Base-by-base conservation (phyloP, 2,329 filamentous ascomycete species). In the Alternaria conjuncta region DNA sequence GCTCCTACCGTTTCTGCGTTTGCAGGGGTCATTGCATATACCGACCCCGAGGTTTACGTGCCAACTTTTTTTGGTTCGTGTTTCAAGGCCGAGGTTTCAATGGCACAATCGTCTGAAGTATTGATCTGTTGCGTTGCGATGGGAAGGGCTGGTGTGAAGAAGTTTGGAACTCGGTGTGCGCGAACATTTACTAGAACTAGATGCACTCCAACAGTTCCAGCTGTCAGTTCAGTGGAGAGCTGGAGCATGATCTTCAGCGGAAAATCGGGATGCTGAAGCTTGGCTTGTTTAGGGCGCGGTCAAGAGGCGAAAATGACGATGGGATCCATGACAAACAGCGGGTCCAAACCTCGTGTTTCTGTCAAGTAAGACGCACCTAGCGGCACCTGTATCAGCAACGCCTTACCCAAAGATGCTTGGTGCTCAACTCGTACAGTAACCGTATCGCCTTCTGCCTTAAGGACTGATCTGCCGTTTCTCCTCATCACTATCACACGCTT, bases 391-490 rank as follows among this genome's bases (percentile, higher is more conserved):
- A 63, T 64, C 64, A 63, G 55, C 56, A 61, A 28, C 61, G 56
- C 57, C 53, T 26, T 30, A 45, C 54, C 36, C 46, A 28, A 41
- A 53, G 49, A 30, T 53, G 36, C 20, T 41, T 53, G 49, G 49
- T 53, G 49, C 21, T 36, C 21, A 21, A 21, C n/a, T 53, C 49
- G 49, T 53, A 53, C 30, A 53, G 49, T 5, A 25, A 7, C 49
- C 30, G 28, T 45, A 58, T 54, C 61, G 57, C 61, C 66, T 57
- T 55, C 56, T 64, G 67, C 63, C 67, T 69, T 67, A 61, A 69
- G 61, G 50, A 23, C 56, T n/a, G 30, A 63, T 63, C 55, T 55
- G 51, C 60, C 53, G 47, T 45, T 60, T 41, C 30, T 53, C 49
- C 49, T 53, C 28, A n/a, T 25, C 36, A 41, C 36, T 18, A 41